Conservation (phyloP, 2,329 filamentous ascomycete species). For the Penicillium occitanis region DNA sequence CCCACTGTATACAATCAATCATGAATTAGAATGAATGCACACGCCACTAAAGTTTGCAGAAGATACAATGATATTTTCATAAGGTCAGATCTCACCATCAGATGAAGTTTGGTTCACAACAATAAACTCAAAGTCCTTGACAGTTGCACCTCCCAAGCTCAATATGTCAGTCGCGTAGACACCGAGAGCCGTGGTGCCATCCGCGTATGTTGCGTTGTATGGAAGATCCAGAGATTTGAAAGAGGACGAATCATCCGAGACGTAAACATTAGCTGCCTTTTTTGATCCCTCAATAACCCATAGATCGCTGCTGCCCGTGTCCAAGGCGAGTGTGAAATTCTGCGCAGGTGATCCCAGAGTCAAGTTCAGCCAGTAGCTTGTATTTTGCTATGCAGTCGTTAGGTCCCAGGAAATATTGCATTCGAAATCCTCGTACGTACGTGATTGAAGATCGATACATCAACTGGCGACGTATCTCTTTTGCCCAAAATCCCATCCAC, state of each 20-base stretch:
- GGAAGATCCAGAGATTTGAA: conserved; percentile 67
- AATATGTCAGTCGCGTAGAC: conserved; percentile 74
- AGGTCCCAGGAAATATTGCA: background rate
- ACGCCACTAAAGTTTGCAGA: no score
- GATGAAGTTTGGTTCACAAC: conserved; percentile 22
- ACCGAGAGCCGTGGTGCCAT: conserved; percentile 70
- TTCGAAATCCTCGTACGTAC: background rate
- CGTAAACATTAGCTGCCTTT: conserved; percentile 63
- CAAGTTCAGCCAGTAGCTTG: conserved; percentile 60
- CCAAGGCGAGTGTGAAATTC: conserved; percentile 58
- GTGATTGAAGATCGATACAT: background rate
- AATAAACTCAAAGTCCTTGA: conserved; percentile 18
- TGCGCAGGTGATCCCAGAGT: conserved; percentile 64
- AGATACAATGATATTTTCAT: no score
- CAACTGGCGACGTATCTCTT: conserved; percentile 6
- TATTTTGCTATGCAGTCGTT: background rate
- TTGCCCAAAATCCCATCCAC: background rate
- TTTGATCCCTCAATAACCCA: conserved; percentile 74
- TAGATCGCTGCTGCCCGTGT: conserved; percentile 68
- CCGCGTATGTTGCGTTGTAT: conserved; percentile 82
- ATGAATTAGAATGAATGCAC: background rate
- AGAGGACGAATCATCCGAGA: conserved; percentile 32
- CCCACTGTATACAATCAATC: conserved; percentile 51
- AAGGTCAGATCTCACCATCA: conserved; percentile 3
- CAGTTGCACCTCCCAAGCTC: conserved; percentile 23